Evolutionary conservation across 139 green algal genomes (phyloP), one percentile per base, ranked within the genome.

Genomic region (Monoraphidium neglectum): DNA sequence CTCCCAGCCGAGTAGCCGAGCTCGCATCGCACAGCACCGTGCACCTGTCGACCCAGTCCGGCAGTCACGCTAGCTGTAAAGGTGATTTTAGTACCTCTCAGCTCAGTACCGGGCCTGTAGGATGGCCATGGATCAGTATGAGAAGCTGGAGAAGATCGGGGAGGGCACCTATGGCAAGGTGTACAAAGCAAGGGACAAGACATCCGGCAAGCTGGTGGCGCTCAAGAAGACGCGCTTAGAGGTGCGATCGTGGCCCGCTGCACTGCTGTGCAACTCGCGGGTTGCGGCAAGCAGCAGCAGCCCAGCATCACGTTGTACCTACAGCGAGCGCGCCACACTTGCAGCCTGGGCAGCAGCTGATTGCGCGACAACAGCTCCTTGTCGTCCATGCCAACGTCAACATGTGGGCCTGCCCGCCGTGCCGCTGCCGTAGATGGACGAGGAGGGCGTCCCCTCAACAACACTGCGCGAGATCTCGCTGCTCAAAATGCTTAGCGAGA

Each of bases 181-280:
- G 26, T 98, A 99, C 84, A 97, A 97, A 75, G 94, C 93, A 3
- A 72, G 78, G 5, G 90, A 96, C 73, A 91, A 91, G 37, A 87
- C 79, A 32, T 97, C 87, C 0, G 95, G 94, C 10, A 78, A 88
- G 38, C 72, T 98, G 35, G 95, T 99, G 23, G 96, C 96, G 0
- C 74, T 99, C 73, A 99, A 99, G 89, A 99, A 99, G 90, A 98
- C 93, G 4, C 86, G 94, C 8, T 74, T 99, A 26, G 94, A 99
- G 85, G 92, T 97, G 36, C 3, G 53, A 26, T n/a, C 4, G 62
- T 59, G 30, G 38, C 37, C 60, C 6, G 30, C 23, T 6, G 28
- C 5, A 21, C 23, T 57, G 38, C 62, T 24, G 10, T 47, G 13
- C 0, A 38, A 37, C n/a, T n/a, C n/a, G n/a, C 43, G 43, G 43